Conservation (phyloP, 2,329 filamentous ascomycete genomes). For the Cladorrhinum sp. region DNA sequence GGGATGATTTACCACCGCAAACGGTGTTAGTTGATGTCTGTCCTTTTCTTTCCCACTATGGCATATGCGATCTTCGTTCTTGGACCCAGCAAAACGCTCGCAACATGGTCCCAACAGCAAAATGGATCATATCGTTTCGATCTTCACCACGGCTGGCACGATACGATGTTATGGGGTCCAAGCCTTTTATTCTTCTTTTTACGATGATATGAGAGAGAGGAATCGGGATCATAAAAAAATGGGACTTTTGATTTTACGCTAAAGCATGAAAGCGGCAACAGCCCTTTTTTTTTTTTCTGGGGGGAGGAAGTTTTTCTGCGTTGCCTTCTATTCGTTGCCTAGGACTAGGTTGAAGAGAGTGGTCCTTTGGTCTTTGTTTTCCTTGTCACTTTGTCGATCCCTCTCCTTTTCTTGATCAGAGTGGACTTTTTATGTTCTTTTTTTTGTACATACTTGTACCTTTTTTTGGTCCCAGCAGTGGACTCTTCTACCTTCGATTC, state of each 20-base stretch:
- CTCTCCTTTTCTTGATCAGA: not conserved
- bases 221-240: not conserved
- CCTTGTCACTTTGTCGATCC: not conserved
- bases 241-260: not conserved
- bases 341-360: not conserved
- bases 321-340: not conserved
- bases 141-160: not conserved
- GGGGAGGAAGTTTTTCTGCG: too few relatives aligned
- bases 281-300: not conserved
- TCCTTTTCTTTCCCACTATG: slow-evolving; percentile 16
- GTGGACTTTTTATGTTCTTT: not conserved
- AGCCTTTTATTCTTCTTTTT: not conserved
- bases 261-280: not conserved
- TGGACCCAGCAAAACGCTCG: slow-evolving; percentile 21
- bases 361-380: not conserved
- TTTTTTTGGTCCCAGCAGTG: not conserved
- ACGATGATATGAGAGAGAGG: not conserved
- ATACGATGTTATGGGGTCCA: not conserved
- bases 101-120: too few relatives aligned
- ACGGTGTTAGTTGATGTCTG: not conserved
- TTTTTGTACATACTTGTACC: not conserved
- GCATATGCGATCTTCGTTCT: slow-evolving; percentile 18
- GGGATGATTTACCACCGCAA: not conserved
- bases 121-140: not conserved
- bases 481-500: not conserved